phyloP scores from a whole-genome alignment of 169 alveolate genomes.

The Plasmodium berghei region DNA sequence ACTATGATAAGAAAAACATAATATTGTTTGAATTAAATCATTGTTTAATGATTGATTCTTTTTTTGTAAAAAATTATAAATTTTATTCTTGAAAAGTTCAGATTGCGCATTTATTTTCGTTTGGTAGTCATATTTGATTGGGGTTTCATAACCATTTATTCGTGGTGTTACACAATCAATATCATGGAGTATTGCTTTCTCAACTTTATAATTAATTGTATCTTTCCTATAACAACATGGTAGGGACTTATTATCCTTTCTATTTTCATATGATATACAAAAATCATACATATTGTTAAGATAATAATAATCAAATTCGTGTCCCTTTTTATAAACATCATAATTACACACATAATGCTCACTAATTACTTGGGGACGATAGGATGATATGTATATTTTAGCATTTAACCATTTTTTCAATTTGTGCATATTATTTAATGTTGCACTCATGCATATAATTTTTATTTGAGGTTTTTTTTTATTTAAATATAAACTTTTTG shows the following conservation, averaged over 20 bases:
- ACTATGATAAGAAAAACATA: conserved; percentile 37
- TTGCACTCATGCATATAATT: conserved; percentile 69
- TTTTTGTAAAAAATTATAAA: conserved; percentile 10
- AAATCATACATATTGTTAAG: conserved; percentile 14
- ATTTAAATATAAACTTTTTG: conserved; percentile 43
- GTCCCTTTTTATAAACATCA: conserved; percentile 30
- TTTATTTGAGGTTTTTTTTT: conserved; percentile 23
- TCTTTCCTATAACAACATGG: background rate
- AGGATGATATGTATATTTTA: conserved; percentile 32
- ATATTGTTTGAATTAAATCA: conserved; percentile 18
- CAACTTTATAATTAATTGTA: background rate
- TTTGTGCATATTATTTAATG: conserved; percentile 14
- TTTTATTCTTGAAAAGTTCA: background rate
- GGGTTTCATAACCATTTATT: background rate
- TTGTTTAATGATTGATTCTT: conserved; percentile 6
- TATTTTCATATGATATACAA: background rate
- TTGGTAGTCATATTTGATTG: no score
- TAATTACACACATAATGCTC: conserved; percentile 61
- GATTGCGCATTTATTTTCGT: no score
- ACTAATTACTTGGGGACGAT: conserved; percentile 61
- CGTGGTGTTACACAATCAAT: background rate
- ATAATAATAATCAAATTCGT: conserved; percentile 7
- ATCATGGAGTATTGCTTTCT: background rate
- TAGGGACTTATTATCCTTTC: background rate
- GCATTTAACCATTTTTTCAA: conserved; percentile 67